These are phyloP conservation scores for Penicillium sp. DNA, from an alignment of 2,329 filamentous ascomycete genomes.

Conservation along the genomic window DNA sequence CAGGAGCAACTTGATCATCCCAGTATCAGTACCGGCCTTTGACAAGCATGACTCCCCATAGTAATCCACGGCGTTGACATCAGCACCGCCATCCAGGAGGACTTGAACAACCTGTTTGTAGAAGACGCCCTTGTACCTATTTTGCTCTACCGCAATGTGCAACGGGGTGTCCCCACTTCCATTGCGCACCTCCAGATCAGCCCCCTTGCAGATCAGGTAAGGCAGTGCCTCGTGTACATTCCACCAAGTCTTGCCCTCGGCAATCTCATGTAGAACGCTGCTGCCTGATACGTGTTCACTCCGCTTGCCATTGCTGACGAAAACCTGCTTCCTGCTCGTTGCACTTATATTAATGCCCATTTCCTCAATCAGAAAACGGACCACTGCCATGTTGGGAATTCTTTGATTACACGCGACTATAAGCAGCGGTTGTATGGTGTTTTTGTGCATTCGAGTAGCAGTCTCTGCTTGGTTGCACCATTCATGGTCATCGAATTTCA, in stretches of 20 bases:
- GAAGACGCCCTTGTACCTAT: neutral
- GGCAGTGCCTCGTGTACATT: constrained; percentile 11
- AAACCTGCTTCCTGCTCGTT: neutral
- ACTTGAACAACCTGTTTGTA: constrained; percentile 1
- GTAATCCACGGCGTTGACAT: constrained; percentile 5
- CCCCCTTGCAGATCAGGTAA: constrained; percentile 13
- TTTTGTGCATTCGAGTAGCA: neutral
- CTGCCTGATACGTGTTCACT: neutral
- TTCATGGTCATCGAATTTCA: constrained; percentile 5
- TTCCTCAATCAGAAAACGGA: constrained; percentile 7
- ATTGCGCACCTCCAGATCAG: constrained; percentile 11
- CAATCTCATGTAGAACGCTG: constrained; percentile 3
- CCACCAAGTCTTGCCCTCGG: constrained; percentile 8
- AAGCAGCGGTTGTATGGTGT: neutral
- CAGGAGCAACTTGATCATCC: constrained; percentile 5
- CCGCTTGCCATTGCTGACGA: neutral
- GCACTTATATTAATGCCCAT: constrained; percentile 6
- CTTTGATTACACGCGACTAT: constrained; percentile 1
- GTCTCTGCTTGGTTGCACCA: neutral
- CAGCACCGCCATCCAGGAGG: constrained; percentile 4
- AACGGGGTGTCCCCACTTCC: constrained; percentile 4
- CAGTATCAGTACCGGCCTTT: constrained; percentile 2
- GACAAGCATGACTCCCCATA: constrained; percentile 5
- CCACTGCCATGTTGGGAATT: constrained; percentile 11
- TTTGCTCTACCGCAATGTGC: neutral